These are phyloP conservation scores for Pichia phayaonensis DNA, from an alignment of 805 yeast species.

Conservation along the genomic window DNA sequence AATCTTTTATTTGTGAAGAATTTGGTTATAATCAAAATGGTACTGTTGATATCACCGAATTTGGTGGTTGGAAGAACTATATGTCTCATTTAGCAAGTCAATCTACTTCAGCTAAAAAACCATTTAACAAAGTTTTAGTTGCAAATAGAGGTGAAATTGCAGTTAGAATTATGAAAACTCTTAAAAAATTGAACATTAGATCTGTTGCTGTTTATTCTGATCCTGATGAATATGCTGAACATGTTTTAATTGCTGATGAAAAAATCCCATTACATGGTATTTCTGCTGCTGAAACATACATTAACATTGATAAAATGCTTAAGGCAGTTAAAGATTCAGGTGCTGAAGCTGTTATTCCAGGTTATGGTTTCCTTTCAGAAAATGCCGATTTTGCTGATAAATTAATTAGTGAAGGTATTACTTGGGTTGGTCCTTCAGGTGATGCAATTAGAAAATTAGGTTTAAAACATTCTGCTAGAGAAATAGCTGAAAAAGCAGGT, in stretches of 20 bases:
- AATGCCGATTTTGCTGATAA: conserved; percentile 94
- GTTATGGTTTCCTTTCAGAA: conserved; percentile 94
- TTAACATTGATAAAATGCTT: conserved; percentile 77
- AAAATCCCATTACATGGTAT: conserved; percentile 73
- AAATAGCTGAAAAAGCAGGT: conserved; percentile 81
- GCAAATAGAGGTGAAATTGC: conserved; percentile 99
- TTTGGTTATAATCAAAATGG: conserved; percentile 67
- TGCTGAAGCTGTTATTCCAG: conserved; percentile 96
- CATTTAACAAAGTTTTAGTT: conserved; percentile 78
- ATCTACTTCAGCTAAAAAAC: conserved; percentile 34
- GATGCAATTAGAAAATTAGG: conserved; percentile 88
- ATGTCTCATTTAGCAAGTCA: conserved; percentile 26
- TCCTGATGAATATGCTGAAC: conserved; percentile 82
- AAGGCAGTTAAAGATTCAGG: conserved; percentile 76
- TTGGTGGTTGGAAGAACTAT: conserved; percentile 84
- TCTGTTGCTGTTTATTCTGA: conserved; percentile 89
- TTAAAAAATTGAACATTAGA: conserved; percentile 69
- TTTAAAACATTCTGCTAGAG: conserved; percentile 93
- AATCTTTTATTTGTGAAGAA: conserved; percentile 94
- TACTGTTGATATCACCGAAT: conserved; percentile 71
- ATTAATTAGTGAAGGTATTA: conserved; percentile 73
- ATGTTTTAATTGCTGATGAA: conserved; percentile 75
- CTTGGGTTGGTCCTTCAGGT: conserved; percentile 95
- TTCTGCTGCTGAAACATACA: conserved; percentile 86
- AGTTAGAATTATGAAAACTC: conserved; percentile 83